Conservation (phyloP, 78 protist genomes). For the Anaeramoeba flamelloides region DNA sequence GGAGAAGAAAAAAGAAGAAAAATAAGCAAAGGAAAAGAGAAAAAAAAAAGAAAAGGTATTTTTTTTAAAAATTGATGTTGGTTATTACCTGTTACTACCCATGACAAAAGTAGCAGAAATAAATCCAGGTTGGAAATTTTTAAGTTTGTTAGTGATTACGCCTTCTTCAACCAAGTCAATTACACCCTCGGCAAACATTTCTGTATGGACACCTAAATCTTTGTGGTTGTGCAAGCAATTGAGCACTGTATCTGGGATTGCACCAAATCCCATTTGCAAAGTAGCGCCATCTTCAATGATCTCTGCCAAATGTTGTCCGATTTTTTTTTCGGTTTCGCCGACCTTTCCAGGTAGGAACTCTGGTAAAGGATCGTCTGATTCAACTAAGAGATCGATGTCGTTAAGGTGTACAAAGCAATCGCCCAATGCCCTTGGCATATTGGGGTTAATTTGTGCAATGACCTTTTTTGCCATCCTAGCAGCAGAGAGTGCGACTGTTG, state of each 20-base stretch:
- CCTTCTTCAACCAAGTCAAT: slow-evolving; percentile 17
- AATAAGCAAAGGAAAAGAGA: too few species aligned
- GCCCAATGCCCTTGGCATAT: slow-evolving; percentile 31
- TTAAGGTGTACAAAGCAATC: slow-evolving; percentile 8
- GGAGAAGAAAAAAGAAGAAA: too few species aligned
- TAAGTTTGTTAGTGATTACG: slow-evolving; percentile 12
- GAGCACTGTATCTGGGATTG: slow-evolving; percentile 22
- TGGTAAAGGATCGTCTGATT: slow-evolving; percentile 9
- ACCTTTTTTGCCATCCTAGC: slow-evolving; percentile 4
- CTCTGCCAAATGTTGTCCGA: slow-evolving; percentile 13
- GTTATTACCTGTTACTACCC: too few species aligned
- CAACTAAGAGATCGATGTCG: background rate
- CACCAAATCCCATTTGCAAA: slow-evolving; percentile 38
- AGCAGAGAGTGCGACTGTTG: slow-evolving; percentile 1
- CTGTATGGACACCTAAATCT: slow-evolving; percentile 41
- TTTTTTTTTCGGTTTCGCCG: background rate
- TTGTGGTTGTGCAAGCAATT: background rate
- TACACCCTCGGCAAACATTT: slow-evolving; percentile 22
- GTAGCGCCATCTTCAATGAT: slow-evolving; percentile 21
- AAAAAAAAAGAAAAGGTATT: too few species aligned
- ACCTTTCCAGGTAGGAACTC: background rate
- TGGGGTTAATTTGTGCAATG: slow-evolving; percentile 20
- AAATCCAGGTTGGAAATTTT: slow-evolving; percentile 2
- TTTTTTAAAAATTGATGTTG: too few species aligned
- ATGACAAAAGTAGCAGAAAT: background rate